Evolutionary conservation across 345 rosid genomes (phyloP).

Genomic region (Populus simonii): DNA sequence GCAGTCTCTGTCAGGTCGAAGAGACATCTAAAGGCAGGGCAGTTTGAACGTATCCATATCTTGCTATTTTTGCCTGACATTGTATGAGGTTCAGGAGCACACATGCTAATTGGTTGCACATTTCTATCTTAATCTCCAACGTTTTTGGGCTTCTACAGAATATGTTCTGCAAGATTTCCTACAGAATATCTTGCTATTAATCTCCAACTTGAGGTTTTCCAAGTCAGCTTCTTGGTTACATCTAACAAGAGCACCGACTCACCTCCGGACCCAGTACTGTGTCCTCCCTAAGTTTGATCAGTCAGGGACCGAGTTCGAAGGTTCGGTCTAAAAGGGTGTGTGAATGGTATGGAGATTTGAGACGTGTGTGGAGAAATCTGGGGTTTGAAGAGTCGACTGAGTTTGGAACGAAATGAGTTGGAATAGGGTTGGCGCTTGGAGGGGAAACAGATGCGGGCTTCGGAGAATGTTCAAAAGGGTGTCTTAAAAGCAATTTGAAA

Average conservation of each 20-base stretch:
- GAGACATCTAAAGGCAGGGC: not conserved
- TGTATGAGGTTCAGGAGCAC: not conserved
- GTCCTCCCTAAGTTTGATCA: conserved; percentile 19
- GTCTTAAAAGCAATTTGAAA: conserved; percentile 29
- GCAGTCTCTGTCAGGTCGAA: not conserved
- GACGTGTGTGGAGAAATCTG: conserved; percentile 1
- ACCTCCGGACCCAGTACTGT: conserved; percentile 34
- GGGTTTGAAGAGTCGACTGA: conserved; percentile 14
- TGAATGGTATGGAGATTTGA: conserved; percentile 11
- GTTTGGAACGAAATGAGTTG: conserved; percentile 15
- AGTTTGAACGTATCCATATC: not conserved
- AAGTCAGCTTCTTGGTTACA: conserved; percentile 63
- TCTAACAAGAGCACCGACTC: conserved; percentile 35
- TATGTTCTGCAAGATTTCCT: not conserved
- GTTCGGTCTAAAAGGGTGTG: not conserved
- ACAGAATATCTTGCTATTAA: too few species aligned
- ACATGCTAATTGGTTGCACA: not conserved
- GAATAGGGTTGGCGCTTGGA: conserved; percentile 7
- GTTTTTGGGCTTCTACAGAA: not conserved
- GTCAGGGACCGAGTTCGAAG: not conserved
- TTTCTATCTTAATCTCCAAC: not conserved
- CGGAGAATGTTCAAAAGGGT: conserved; percentile 23
- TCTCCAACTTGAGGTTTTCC: conserved; percentile 67
- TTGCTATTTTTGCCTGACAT: not conserved
- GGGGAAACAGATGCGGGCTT: conserved; percentile 19